These are phyloP conservation scores for Heracleum sosnowskyi DNA, from an alignment of 129 eudicot species.

Conservation along the genomic window DNA sequence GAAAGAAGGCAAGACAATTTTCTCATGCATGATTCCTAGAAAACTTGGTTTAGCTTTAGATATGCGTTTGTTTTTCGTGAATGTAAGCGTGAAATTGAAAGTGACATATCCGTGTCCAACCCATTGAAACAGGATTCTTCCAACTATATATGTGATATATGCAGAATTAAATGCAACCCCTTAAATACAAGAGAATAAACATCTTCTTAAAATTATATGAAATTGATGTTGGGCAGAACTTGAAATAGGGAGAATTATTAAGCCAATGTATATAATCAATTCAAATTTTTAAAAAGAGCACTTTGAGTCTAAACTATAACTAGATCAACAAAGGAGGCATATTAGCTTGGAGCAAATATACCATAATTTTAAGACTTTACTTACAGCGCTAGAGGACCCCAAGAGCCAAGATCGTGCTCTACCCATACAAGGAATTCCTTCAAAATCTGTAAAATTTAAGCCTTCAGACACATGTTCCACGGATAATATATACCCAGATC, in stretches of 20 bases:
- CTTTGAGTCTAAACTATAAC: not conserved
- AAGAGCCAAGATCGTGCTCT: not conserved
- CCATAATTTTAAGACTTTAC: constrained; percentile 17
- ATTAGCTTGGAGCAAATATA: not conserved
- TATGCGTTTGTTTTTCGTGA: not conserved
- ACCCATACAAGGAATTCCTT: not conserved
- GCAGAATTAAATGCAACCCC: not conserved
- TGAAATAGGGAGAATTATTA: not conserved
- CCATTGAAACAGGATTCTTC: not conserved
- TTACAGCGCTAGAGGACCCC: constrained; percentile 16
- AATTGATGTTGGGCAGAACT: not conserved
- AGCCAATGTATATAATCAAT: not conserved
- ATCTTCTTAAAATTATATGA: not conserved
- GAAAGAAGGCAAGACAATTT: not conserved
- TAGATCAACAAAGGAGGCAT: not conserved
- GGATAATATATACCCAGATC: not conserved
- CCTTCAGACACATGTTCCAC: not conserved
- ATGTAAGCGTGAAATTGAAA: not conserved
- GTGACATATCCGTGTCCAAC: not conserved
- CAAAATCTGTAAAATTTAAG: constrained; percentile 27
- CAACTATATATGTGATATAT: not conserved
- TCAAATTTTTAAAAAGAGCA: not conserved
- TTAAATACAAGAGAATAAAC: not conserved
- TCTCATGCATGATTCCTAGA: not conserved
- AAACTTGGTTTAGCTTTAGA: not conserved